Evolutionary conservation across 148 eudicot genomes (phyloP).

Genomic region (Arbutus unedo): DNA sequence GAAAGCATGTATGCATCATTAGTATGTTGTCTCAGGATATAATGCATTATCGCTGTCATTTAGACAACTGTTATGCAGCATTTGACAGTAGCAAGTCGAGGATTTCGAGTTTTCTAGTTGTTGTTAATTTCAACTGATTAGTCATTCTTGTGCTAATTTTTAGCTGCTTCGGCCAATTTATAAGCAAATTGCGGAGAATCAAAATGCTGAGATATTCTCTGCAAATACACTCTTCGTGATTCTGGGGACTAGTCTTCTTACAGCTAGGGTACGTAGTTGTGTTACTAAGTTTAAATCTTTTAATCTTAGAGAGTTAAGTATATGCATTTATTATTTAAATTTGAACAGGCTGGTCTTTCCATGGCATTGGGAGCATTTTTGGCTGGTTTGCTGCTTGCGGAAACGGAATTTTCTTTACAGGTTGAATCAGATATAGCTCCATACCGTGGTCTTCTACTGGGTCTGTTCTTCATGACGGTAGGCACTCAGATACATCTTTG

Average conservation of each 20-base stretch:
- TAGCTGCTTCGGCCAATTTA: constrained; percentile 98
- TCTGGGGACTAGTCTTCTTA: constrained; percentile 92
- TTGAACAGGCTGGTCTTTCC: constrained; percentile 93
- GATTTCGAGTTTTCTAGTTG: constrained; percentile 1
- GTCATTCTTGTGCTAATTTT: constrained; percentile 25
- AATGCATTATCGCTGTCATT: neutral
- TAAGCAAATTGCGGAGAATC: constrained; percentile 92
- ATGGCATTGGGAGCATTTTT: constrained; percentile 99
- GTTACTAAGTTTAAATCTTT: neutral
- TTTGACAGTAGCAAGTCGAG: neutral
- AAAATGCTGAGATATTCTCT: constrained; percentile 96
- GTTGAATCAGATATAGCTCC: constrained; percentile 99
- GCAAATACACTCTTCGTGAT: constrained; percentile 95
- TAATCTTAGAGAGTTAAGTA: constrained; percentile 3
- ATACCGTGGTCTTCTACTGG: constrained; percentile 95
- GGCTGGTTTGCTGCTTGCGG: constrained; percentile 99
- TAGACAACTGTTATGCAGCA: neutral
- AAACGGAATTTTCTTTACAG: constrained; percentile 95
- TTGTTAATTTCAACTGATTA: constrained; percentile 3
- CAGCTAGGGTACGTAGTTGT: constrained; percentile 72
- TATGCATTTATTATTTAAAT: constrained; percentile 8
- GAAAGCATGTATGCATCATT: neutral
- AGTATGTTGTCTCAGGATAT: neutral
- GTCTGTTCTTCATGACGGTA: constrained; percentile 99
- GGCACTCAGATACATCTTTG: neutral